phyloP scores from a whole-genome alignment of 2,329 filamentous ascomycete species.

The Trichoderma sp. region DNA sequence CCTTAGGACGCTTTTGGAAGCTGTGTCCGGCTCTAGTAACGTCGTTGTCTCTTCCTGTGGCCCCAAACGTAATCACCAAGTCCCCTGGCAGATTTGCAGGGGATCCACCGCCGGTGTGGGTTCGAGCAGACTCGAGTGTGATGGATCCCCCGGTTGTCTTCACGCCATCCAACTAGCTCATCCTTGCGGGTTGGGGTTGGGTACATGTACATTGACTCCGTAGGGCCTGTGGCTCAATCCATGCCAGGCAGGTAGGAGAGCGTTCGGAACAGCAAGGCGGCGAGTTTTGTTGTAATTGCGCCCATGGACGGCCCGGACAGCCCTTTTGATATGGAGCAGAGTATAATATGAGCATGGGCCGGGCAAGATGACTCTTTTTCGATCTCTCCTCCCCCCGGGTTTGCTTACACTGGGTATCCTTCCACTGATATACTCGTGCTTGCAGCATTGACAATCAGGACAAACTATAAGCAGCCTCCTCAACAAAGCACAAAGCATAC shows the following conservation, averaged over 20 bases:
- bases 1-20: slow-evolving; percentile 18
- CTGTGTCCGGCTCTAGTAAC: slow-evolving; percentile 18
- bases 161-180: slow-evolving; percentile 4
- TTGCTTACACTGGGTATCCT: background rate
- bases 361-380: background rate
- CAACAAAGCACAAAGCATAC: background rate
- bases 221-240: background rate
- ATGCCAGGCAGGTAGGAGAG: background rate
- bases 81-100: slow-evolving; percentile 6
- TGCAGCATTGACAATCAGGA: background rate
- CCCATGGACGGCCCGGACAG: slow-evolving; percentile 13
- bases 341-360: slow-evolving; percentile 11
- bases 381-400: slow-evolving; percentile 2
- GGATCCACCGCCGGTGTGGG: slow-evolving; percentile 4
- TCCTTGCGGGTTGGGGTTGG: background rate
- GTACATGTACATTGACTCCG: background rate
- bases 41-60: background rate
- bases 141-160: slow-evolving; percentile 8
- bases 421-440: background rate
- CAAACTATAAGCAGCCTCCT: background rate
- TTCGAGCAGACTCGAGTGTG: background rate
- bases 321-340: background rate
- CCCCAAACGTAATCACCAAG: slow-evolving; percentile 5
- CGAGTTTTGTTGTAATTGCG: slow-evolving; percentile 5
- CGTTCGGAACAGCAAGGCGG: background rate